These are phyloP conservation scores for Ogataea methylovora DNA, from an alignment of 805 yeast species.

Conservation along the genomic window DNA sequence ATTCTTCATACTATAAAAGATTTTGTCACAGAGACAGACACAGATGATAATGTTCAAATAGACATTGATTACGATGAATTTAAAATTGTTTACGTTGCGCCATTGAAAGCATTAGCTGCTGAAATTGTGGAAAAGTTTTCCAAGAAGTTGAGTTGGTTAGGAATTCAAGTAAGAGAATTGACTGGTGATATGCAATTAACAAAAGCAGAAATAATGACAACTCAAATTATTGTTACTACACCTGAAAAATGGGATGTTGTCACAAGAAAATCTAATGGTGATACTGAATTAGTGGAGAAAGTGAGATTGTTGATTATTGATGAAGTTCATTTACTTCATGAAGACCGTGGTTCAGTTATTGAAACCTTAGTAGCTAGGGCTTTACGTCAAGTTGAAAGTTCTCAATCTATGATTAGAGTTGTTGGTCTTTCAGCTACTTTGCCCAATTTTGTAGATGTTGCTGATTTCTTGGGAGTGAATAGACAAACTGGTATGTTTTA, in stretches of 20 bases:
- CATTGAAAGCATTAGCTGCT: conserved; percentile 89
- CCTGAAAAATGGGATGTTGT: conserved; percentile 99
- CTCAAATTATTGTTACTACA: conserved; percentile 88
- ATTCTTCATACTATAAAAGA: conserved; percentile 75
- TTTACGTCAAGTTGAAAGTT: conserved; percentile 85
- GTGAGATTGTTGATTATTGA: conserved; percentile 85
- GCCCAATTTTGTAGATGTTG: conserved; percentile 88
- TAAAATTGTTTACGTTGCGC: conserved; percentile 89
- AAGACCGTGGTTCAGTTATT: conserved; percentile 96
- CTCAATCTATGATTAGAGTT: conserved; percentile 91
- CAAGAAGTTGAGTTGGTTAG: conserved; percentile 73
- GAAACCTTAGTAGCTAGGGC: conserved; percentile 95
- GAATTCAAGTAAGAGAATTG: conserved; percentile 77
- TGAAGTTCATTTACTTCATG: conserved; percentile 94
- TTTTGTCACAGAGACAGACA: conserved; percentile 44
- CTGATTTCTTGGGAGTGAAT: conserved; percentile 90
- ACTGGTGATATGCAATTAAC: conserved; percentile 96
- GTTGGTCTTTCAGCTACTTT: conserved; percentile 90
- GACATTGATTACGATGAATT: conserved; percentile 78
- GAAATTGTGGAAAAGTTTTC: conserved; percentile 91
- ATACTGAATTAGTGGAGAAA: conserved; percentile 73
- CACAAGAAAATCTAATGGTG: conserved; percentile 88
- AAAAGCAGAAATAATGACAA: conserved; percentile 65
- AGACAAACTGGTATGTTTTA: conserved; percentile 87
- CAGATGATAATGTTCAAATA: conserved; percentile 41